Evolutionary conservation across 2,329 filamentous ascomycete genomes (phyloP), one percentile per base, ranked within the genome.

Genomic region (Cladosporium sphaerospermum): DNA sequence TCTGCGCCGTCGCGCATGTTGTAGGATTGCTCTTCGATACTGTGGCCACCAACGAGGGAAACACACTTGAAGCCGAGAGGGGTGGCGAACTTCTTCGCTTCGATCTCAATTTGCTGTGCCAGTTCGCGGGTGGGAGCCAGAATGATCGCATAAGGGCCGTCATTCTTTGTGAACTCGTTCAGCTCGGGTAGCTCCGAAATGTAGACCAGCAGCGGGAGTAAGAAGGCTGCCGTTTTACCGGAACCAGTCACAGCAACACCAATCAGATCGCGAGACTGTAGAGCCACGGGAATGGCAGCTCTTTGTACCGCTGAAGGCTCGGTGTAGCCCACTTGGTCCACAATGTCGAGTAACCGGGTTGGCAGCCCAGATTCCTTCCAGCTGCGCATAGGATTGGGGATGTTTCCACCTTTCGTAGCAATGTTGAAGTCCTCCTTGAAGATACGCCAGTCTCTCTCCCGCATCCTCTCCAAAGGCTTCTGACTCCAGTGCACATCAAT

Each of bases 361-460:
- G 93, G 91, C 37, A 99, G 77, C 5, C 78, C 79, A 3, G 91
- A 95, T 70, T 99, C 93, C 44, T 80, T 68, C 93, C 93, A 99
- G 61, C 79, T 89, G 46, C 93, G 89, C 91, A 99, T 97, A 0
- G 93, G 93, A 64, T 97, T 92, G 1, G 93, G 93, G 53, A 97
- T 89, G 23, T 80, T 79, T 41, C 92, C 92, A 54, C 93, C 93
- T 70, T 96, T 97, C 8, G 90, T 96, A 39, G 86, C 80, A 67
- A 99, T 99, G 62, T 93, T 95, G 74, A 96, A 97, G 71, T 99
- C 91, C 70, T 97, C 93, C 73, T 97, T 99, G 83, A 99, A 96
- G 63, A 99, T 97, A 67, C 93, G 88, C 93, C 93, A 99, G 71
- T 99, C 93, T 68, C 93, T 81, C 73, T 97, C 91, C 57, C 89